phyloP scores from a whole-genome alignment of 345 rosid genomes.

The Heritiera fomes region DNA sequence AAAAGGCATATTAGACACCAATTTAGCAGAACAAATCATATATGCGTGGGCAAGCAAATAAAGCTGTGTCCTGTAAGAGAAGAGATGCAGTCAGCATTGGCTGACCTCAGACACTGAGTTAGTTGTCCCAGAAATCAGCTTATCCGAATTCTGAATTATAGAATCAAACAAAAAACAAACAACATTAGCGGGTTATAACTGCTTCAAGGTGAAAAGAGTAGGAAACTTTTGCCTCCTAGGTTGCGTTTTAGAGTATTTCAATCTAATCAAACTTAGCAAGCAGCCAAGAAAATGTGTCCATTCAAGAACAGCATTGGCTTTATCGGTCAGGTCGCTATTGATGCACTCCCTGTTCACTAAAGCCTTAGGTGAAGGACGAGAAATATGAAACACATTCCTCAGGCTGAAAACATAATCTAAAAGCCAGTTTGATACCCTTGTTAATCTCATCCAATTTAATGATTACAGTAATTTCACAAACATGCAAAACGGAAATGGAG shows the following conservation, averaged over 20 bases:
- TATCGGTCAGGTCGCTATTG: neutral
- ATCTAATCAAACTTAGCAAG: neutral
- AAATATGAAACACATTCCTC: neutral
- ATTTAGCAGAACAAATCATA: neutral
- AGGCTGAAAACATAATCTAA: neutral
- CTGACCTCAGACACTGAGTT: neutral
- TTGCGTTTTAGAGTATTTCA: neutral
- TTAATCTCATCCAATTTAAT: neutral
- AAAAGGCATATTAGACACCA: neutral
- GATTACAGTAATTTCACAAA: slow-evolving; percentile 7
- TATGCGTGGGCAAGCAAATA: neutral
- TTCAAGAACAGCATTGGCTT: neutral
- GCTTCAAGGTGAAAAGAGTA: neutral
- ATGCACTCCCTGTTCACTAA: neutral
- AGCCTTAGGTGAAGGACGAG: neutral
- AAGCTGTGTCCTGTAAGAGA: neutral
- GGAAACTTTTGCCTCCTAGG: neutral
- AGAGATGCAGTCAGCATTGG: neutral
- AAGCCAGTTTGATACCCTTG: neutral
- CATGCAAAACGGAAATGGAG: slow-evolving; percentile 7
- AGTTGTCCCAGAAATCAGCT: neutral
- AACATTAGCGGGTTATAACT: neutral
- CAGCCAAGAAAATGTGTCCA: neutral
- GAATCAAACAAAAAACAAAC: neutral
- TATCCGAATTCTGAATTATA: neutral